Evolutionary conservation across 129 eudicot species (phyloP), one percentile per base, ranked within the genome.

Genomic region (Tagetes erecta): DNA sequence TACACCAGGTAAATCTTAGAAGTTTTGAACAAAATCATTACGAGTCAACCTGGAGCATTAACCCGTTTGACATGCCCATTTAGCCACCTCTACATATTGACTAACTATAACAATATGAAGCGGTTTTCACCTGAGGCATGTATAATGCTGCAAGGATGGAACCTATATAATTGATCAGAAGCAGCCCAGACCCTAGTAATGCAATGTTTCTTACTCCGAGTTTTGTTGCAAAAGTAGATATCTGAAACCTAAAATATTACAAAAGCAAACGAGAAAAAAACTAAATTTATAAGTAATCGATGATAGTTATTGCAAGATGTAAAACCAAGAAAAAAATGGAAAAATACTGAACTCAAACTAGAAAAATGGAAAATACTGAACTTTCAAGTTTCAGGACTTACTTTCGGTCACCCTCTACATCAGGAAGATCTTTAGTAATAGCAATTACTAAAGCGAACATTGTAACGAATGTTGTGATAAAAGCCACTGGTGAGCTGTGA

Each of bases 361-460:
- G 11, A 11, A 59, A 45, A 10, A 1, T 67, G 30, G 39, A 60
- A 39, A 50, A 39, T 13, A 79, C 51, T 1, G 11, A 62, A 58
- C 6, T 65, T 62, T 31, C n/a, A 59, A 37, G 40, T 50, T 55
- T 41, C 50, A 66, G 71, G 67, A 80, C 99, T 94, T 88, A 94
- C 99, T 94, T 91, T 75, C 96, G 84, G 73, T 91, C 99, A 69
- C 99, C 99, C 79, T 94, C 99, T 34, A 94, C 96, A 59, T 94
- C 99, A 49, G 96, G 96, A 80, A 94, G 97, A 94, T 94, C 99
- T 82, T 94, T 91, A 40, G 99, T 94, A 73, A 94, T 94, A 77
- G 99, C 99, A 76, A 94, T 94, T 67, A 94, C 99, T 77, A 94
- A 86, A 8, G 97, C 99, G 74, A 94, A 94, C 71, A 94, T 58